Evolutionary conservation across 768 basidiomycete species (phyloP), one percentile per base, ranked within the genome.

Genomic region (Punctularia strigosozonata): DNA sequence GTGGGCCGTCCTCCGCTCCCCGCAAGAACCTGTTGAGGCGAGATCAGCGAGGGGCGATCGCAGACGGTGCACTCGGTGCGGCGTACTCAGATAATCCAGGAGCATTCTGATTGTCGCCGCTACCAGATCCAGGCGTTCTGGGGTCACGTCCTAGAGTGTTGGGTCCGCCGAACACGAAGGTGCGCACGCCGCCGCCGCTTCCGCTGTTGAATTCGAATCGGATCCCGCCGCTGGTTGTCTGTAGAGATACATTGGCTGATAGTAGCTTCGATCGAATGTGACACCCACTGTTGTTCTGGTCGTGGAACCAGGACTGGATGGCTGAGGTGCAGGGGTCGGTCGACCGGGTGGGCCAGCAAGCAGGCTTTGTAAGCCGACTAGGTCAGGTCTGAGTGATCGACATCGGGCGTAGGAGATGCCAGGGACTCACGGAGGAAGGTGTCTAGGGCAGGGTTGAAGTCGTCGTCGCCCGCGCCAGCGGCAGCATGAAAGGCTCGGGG

Each of bases 401-500:
- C 28, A 22, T 3, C n/a, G 14, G 2, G 15, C 15, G 28, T 28
- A 8, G 26, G 26, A 8, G 10, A 28, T 28, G 24, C 8, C 1
- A 17, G 21, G 36, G 14, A 50, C 54, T 44, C 44, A 77, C 80
- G 47, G 2, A 83, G 45, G 43, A 80, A 65, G 4, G 55, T 55
- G 30, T 72, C 70, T 20, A 76, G 44, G 4, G 60, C 60, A 17
- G 61, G 59, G 15, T 38, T 41, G 26, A 54, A 49, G 42, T 36
- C 46, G 39, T 13, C 38, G 38, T 57, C 59, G 21, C 47, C 57
- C 31, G 51, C 43, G 24, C 58, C 19, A 39, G 54, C 31, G 49
- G 59, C 38, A 58, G 59, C 40, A 25, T 70, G 68, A 52, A 80
- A 85, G 28, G 68, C 60, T 34, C 86, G 78, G 22, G 86, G 86